Percentiles rank a stretch among this genome's conserved stretches.
These are phyloP conservation scores for Sporothrix protearum DNA, from an alignment of 2,329 filamentous ascomycete genomes.

Conservation along the genomic window DNA sequence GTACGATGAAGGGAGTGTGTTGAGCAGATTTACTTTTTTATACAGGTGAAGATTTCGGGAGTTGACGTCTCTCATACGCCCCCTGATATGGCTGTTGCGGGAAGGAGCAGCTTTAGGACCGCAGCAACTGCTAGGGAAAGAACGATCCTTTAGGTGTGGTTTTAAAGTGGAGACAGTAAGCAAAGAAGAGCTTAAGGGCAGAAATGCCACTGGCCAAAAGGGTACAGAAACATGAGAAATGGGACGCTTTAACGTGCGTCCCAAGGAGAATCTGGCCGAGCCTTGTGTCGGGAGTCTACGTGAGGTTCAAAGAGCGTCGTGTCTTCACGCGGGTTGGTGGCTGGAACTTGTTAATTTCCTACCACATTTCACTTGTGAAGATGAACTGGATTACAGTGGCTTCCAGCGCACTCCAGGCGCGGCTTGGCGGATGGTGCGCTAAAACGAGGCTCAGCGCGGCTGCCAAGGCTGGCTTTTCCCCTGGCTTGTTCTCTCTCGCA, in stretches of 20 bases:
- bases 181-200: neutral
- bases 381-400: neutral
- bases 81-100: neutral
- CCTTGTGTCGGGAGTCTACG: neutral
- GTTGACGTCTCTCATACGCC: neutral
- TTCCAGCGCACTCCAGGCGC: neutral
- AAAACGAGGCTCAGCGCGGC: neutral
- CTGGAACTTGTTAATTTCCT: neutral
- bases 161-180: constrained; percentile 9
- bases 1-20: neutral
- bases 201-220: neutral
- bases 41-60: neutral
- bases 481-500: neutral
- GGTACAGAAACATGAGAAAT: neutral
- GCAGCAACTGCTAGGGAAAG: neutral
- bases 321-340: neutral
- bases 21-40: neutral
- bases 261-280: neutral
- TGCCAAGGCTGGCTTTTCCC: neutral
- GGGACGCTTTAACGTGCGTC: neutral
- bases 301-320: neutral
- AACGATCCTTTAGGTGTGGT: constrained; percentile 3
- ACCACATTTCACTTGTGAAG: neutral
- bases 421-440: neutral
- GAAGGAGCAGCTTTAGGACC: neutral